Evolutionary conservation across 73 alveolate genomes (phyloP).

Genomic region (Stentor roeselii): DNA sequence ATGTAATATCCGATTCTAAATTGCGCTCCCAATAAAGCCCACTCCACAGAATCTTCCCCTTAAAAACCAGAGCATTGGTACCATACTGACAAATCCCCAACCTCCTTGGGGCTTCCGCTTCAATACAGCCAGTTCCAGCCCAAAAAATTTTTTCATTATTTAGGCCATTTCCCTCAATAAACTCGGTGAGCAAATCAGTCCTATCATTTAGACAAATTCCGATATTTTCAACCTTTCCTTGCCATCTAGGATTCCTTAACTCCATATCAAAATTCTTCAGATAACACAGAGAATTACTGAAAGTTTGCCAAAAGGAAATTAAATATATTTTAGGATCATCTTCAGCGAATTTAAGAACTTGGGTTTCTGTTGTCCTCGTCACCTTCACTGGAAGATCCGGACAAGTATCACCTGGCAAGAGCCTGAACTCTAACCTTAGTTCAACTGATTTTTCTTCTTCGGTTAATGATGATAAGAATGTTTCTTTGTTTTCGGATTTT

Average conservation of each 20-base stretch:
- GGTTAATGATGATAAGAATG: background rate
- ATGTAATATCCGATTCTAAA: slow-evolving; percentile 35
- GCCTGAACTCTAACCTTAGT: slow-evolving; percentile 17
- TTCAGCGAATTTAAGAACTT: slow-evolving; percentile 11
- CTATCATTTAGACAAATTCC: slow-evolving; percentile 37
- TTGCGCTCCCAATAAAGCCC: slow-evolving; percentile 46
- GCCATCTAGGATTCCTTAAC: slow-evolving; percentile 38
- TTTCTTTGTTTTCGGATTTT: too few relatives aligned
- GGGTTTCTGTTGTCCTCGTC: slow-evolving; percentile 26
- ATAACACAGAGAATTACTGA: slow-evolving; percentile 65
- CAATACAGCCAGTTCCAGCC: slow-evolving; percentile 32
- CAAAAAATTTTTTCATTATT: slow-evolving; percentile 31
- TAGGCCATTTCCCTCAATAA: slow-evolving; percentile 40
- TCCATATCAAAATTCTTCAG: slow-evolving; percentile 56
- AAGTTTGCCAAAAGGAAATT: slow-evolving; percentile 60
- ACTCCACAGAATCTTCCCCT: slow-evolving; percentile 38
- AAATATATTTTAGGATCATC: slow-evolving; percentile 39
- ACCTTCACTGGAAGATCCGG: slow-evolving; percentile 27
- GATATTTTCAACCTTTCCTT: slow-evolving; percentile 41
- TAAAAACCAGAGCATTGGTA: slow-evolving; percentile 40
- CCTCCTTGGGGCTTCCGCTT: slow-evolving; percentile 5
- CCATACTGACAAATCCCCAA: slow-evolving; percentile 44
- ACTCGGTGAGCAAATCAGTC: slow-evolving; percentile 17
- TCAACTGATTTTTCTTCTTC: slow-evolving; percentile 12
- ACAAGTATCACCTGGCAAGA: slow-evolving; percentile 20